Conservation (phyloP, 192 early-diverging fungal genomes). For the Geosiphon pyriformis region DNA sequence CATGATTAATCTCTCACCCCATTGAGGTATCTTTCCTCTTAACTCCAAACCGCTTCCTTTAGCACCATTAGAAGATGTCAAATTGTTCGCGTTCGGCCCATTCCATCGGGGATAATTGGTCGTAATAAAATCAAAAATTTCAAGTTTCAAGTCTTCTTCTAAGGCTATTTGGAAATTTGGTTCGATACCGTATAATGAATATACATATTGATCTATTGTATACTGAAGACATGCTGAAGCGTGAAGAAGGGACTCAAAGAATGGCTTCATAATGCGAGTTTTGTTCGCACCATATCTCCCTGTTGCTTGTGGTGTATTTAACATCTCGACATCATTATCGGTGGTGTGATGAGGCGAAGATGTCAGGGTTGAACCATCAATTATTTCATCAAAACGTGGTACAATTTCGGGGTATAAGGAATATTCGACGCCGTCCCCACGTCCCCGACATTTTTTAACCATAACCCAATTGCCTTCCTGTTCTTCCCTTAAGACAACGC, state of each 20-base stretch:
- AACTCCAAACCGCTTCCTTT: neutral
- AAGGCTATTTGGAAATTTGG: slow-evolving; percentile 37
- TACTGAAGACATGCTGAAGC: slow-evolving; percentile 40
- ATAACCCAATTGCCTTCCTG: slow-evolving; percentile 26
- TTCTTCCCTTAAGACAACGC: slow-evolving; percentile 20
- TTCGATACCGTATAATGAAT: slow-evolving; percentile 44
- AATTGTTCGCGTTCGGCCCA: neutral
- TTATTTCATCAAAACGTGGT: neutral
- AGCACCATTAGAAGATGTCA: neutral
- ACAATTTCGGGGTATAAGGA: slow-evolving; percentile 18
- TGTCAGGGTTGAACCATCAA: neutral
- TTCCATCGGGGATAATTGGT: slow-evolving; percentile 20
- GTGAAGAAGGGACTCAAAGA: slow-evolving; percentile 26
- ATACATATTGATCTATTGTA: slow-evolving; percentile 47
- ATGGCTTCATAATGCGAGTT: slow-evolving; percentile 14
- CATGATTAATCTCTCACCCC: slow-evolving; percentile 9
- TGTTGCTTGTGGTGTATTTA: neutral
- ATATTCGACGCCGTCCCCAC: slow-evolving; percentile 19
- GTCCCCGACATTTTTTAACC: slow-evolving; percentile 20
- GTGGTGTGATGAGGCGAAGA: neutral
- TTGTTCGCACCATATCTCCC: slow-evolving; percentile 13
- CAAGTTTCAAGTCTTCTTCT: slow-evolving; percentile 42
- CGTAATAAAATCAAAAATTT: slow-evolving; percentile 10
- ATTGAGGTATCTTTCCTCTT: slow-evolving; percentile 10
- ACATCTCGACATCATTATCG: neutral